Evolutionary conservation across 148 eudicot genomes (phyloP).

Genomic region (Tetragonia tetragonoides): DNA sequence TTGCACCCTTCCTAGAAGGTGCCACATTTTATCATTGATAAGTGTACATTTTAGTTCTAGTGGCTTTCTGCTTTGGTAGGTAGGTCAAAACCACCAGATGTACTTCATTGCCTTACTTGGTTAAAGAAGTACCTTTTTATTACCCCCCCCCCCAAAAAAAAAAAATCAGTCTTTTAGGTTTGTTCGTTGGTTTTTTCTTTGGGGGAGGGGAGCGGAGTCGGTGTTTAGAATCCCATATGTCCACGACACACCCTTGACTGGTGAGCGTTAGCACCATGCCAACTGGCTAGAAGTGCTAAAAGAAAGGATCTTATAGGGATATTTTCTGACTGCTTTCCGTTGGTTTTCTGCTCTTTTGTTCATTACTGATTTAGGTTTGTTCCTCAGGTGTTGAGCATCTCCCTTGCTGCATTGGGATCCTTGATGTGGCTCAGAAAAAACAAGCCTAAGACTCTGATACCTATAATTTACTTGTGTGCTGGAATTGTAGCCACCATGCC

Average conservation of each 20-base stretch:
- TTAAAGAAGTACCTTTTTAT: too few relatives aligned
- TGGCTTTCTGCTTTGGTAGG: too few relatives aligned
- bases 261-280: not conserved
- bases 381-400: conserved; percentile 71
- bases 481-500: conserved; percentile 96
- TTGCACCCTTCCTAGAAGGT: too few relatives aligned
- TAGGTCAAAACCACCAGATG: too few relatives aligned
- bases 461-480: conserved; percentile 85
- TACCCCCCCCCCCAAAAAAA: too few relatives aligned
- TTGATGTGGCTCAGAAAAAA: conserved; percentile 98
- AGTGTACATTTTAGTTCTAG: too few relatives aligned
- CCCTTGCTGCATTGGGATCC: conserved; percentile 94
- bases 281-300: not conserved
- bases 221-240: too few relatives aligned
- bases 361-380: conserved; percentile 16
- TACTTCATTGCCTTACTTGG: too few relatives aligned
- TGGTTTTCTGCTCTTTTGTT: not conserved
- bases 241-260: too few relatives aligned
- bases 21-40: too few relatives aligned
- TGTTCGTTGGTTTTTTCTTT: not conserved
- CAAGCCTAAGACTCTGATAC: conserved; percentile 86
- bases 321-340: not conserved
- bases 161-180: too few relatives aligned
- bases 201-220: not conserved
- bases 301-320: not conserved